Percentiles rank a stretch among this genome's conserved stretches.
These are phyloP conservation scores for Emergomyces pasteurianus DNA, from an alignment of 2,329 filamentous ascomycete species.

Conservation along the genomic window DNA sequence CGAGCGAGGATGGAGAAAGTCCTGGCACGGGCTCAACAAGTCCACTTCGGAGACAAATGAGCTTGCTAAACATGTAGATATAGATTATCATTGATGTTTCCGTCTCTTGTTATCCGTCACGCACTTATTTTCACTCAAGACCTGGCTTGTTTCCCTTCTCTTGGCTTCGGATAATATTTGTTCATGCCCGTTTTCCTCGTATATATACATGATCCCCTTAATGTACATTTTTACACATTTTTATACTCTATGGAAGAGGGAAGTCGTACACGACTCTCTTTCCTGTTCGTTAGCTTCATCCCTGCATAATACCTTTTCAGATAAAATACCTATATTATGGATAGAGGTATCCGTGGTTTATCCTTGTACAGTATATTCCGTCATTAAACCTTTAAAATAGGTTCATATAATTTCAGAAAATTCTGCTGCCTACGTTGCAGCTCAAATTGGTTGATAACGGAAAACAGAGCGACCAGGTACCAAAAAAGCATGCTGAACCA, in stretches of 20 bases:
- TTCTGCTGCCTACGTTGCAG: not conserved
- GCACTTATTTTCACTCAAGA: not conserved
- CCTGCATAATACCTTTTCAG: not conserved
- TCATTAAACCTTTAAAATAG: not conserved
- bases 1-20: slow-evolving; percentile 54
- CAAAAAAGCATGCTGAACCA: not conserved
- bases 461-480: not conserved
- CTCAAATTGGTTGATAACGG: not conserved
- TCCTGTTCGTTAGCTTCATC: not conserved
- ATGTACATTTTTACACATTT: not conserved
- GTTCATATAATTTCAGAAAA: not conserved
- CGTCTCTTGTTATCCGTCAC: not conserved
- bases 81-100: not conserved
- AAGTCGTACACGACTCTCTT: not conserved
- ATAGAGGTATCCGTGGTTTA: not conserved
- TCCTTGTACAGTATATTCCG: not conserved
- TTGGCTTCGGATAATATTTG: not conserved
- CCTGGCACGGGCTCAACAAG: slow-evolving; percentile 48
- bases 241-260: not conserved
- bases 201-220: not conserved
- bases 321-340: not conserved
- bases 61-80: slow-evolving; percentile 50
- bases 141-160: not conserved
- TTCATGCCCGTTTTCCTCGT: not conserved
- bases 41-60: slow-evolving; percentile 61